These are phyloP conservation scores for Cucurbita pepo DNA, from an alignment of 306 rosid genomes.

Conservation along the genomic window DNA sequence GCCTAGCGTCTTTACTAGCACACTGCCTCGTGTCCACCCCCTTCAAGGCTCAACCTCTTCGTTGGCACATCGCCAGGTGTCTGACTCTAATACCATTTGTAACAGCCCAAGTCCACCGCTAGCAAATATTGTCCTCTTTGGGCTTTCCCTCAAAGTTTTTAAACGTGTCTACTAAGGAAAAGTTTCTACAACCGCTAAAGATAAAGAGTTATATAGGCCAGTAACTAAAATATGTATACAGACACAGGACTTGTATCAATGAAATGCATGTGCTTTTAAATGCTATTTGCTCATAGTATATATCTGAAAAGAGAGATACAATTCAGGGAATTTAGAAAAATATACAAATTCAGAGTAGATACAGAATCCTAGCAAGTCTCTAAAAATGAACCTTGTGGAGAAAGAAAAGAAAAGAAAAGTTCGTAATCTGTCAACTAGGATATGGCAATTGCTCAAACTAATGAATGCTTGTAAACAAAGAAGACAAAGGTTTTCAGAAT, in stretches of 20 bases:
- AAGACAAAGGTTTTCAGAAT: background rate
- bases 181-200: background rate
- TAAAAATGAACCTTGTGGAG: background rate
- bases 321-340: background rate
- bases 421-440: background rate
- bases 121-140: no score
- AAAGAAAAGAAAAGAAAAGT: background rate
- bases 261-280: background rate
- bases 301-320: background rate
- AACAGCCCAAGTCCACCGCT: no score
- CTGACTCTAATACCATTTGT: no score
- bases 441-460: background rate
- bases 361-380: background rate
- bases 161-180: no score
- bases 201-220: background rate
- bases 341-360: background rate
- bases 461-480: conserved; percentile 1
- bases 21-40: no score
- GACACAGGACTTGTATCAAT: background rate
- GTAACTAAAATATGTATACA: background rate
- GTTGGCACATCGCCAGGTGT: no score
- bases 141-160: no score
- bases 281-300: background rate
- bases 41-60: no score
- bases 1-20: no score